phyloP scores from a whole-genome alignment of 2,329 filamentous ascomycete species.

The Pyrenochaeta sp. region DNA sequence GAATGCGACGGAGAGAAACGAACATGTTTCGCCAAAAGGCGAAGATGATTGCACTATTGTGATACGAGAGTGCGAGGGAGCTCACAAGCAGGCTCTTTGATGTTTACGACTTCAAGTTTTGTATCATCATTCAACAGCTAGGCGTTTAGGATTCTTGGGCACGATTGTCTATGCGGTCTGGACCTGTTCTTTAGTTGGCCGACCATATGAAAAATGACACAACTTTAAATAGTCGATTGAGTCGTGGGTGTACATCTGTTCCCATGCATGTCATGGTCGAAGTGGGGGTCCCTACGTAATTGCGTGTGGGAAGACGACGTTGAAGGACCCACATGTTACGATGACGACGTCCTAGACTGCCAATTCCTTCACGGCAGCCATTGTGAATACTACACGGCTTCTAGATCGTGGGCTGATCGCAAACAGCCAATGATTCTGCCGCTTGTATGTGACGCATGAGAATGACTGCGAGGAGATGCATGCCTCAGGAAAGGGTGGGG shows the following conservation, averaged over 20 bases:
- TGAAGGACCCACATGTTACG: conserved; percentile 21
- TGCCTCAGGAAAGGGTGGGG: too few species aligned
- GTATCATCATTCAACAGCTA: conserved; percentile 37
- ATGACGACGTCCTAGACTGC: conserved; percentile 21
- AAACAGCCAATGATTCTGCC: too few species aligned
- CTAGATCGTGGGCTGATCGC: too few species aligned
- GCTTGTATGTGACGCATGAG: too few species aligned
- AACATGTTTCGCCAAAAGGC: too few species aligned
- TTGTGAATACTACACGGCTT: too few species aligned
- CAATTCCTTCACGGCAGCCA: too few species aligned
- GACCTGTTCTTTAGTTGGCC: conserved; percentile 9
- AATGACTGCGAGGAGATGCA: too few species aligned
- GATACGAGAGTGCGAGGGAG: neutral
- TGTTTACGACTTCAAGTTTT: conserved; percentile 18
- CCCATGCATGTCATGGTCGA: conserved; percentile 4
- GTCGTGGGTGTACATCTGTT: conserved; percentile 1
- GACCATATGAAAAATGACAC: conserved; percentile 7
- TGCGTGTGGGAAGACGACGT: conserved; percentile 6
- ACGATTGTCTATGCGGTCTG: conserved; percentile 11
- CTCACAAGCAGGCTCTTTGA: conserved; percentile 4
- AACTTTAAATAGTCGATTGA: conserved; percentile 1
- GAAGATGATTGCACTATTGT: too few species aligned
- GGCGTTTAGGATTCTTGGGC: conserved; percentile 40
- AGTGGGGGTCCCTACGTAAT: conserved; percentile 22
- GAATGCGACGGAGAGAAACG: conserved; percentile 3